Evolutionary conservation across 1,139 yeast species (phyloP).

Genomic region (Yamadazyma conglobata): DNA sequence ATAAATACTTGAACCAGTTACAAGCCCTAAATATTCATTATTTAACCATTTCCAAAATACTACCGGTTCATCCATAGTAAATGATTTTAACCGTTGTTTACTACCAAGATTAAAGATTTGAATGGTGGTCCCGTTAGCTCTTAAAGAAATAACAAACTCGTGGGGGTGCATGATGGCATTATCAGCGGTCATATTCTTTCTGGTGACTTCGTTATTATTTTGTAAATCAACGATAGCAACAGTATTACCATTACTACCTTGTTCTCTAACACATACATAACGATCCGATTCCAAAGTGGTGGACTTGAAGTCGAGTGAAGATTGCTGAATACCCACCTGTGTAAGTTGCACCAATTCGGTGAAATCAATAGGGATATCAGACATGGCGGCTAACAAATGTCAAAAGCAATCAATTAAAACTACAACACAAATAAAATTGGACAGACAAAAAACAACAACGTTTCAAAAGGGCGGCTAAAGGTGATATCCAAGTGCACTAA

Average conservation of each 20-base stretch:
- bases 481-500: too few relatives aligned
- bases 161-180: constrained; percentile 95
- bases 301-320: constrained; percentile 85
- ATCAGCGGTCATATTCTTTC: constrained; percentile 96
- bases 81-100: constrained; percentile 86
- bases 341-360: constrained; percentile 91
- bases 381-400: too few relatives aligned
- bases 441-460: too few relatives aligned
- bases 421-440: too few relatives aligned
- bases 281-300: constrained; percentile 92
- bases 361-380: constrained; percentile 90
- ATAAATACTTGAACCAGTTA: constrained; percentile 72
- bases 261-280: constrained; percentile 86
- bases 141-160: constrained; percentile 81
- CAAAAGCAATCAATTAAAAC: too few relatives aligned
- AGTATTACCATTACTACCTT: constrained; percentile 69
- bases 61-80: constrained; percentile 83
- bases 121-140: constrained; percentile 94
- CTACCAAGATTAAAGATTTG: constrained; percentile 89
- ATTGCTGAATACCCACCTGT: constrained; percentile 75
- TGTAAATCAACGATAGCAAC: constrained; percentile 89
- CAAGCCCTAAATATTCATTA: constrained; percentile 71
- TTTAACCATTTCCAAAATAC: constrained; percentile 95
- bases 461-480: too few relatives aligned
- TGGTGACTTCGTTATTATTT: constrained; percentile 67